Evolutionary conservation across 2,329 filamentous ascomycete species (phyloP), one percentile per base, ranked within the genome.

Genomic region (Aspergillus oerlinghausenensis): DNA sequence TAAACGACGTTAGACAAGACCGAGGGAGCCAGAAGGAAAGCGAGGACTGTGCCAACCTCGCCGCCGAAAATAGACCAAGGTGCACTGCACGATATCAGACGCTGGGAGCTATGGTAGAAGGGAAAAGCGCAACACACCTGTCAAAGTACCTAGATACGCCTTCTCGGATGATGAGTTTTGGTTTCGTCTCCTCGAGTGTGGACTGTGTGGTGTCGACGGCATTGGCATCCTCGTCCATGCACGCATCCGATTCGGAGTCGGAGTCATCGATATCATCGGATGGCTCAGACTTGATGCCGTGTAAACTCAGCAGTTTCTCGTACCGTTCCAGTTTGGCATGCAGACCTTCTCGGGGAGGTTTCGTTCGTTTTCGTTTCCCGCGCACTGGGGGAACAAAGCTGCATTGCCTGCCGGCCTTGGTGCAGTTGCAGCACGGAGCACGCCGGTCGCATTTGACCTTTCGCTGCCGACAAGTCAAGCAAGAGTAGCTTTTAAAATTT

Each of bases 311-410:
- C 85, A 38, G 83, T 82, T 58, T 80, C 75, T 91, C 88, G 65
- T 90, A 90, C 56, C 82, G 82, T 53, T 80, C 82, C 23, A 90
- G 75, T 11, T 85, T 82, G 7, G 88, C 84, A 50, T 89, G 75
- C 49, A 90, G 77, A 55, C 89, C 87, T 66, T 82, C 82, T 69
- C 90, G 88, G 40, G 85, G 82, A 32, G 88, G 82, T 51, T 84
- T 84, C 72, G 64, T 85, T 73, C 62, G 83, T 79, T 66, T 84
- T 77, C 67, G 83, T 73, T 60, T 52, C 75, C 65, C 83, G 77
- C 60, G 84, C 74, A 69, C 64, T 1, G 70, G 61, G 0, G 73
- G 70, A 1, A 75, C 71, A 6, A 79, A 64, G 23, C 35, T 58
- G 58, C 75, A 90, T 63, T 88, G 82, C 25, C 81, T 81, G 29